These are phyloP conservation scores for Microcera coccophila DNA, from an alignment of 2,329 filamentous ascomycete genomes.

Conservation along the genomic window DNA sequence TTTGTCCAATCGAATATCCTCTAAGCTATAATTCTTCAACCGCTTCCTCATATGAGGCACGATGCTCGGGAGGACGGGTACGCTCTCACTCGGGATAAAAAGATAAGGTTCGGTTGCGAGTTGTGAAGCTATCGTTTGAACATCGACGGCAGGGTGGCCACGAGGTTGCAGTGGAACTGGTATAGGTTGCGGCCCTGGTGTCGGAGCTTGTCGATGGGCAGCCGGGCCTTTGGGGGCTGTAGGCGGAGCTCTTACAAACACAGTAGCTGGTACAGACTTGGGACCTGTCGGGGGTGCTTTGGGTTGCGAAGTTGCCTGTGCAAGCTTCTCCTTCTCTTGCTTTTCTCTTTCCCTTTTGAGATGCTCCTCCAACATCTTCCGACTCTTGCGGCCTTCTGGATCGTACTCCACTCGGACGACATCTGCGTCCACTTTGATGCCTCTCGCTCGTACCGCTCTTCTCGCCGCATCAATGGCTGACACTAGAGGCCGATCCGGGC, in stretches of 20 bases:
- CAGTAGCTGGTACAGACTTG: conserved; percentile 27
- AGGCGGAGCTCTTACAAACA: conserved; percentile 57
- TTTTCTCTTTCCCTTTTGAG: conserved; percentile 66
- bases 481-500: conserved; percentile 40
- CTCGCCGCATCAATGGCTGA: conserved; percentile 78
- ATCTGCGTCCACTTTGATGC: conserved; percentile 73
- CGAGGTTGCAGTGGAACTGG: conserved; percentile 15
- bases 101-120: conserved; percentile 82
- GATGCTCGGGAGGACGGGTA: conserved; percentile 81
- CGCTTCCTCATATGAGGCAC: conserved; percentile 87
- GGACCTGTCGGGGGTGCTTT: conserved; percentile 38
- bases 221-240: conserved; percentile 85
- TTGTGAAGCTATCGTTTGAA: conserved; percentile 61
- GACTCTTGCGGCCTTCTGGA: conserved; percentile 79
- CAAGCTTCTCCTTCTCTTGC: conserved; percentile 39
- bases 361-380: conserved; percentile 69
- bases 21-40: conserved; percentile 75
- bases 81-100: conserved; percentile 80
- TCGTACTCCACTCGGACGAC: conserved; percentile 82
- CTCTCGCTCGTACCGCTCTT: conserved; percentile 70
- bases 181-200: conserved; percentile 9
- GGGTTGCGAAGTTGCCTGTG: conserved; percentile 27
- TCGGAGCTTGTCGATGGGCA: conserved; percentile 42
- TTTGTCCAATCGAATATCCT: conserved; percentile 77
- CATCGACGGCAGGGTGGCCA: conserved; percentile 55